Percentiles rank a stretch among this genome's conserved stretches.
Evolutionary conservation across 352 stramenopile genomes (phyloP).

Genomic region (Phytophthora cajani): DNA sequence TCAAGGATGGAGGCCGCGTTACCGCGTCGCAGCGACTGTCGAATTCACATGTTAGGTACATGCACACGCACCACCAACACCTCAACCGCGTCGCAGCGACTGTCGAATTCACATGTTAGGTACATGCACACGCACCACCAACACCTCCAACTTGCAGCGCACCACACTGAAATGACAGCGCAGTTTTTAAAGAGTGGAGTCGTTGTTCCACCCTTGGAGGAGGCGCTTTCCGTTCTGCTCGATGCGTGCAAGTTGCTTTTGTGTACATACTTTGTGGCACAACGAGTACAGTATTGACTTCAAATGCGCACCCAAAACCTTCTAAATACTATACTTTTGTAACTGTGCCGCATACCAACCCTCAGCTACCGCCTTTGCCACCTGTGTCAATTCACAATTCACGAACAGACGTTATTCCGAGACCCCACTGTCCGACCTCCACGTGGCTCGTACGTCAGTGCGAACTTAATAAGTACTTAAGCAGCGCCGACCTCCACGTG

Average conservation of each 20-base stretch:
- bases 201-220: background rate
- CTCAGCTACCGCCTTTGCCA: background rate
- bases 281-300: background rate
- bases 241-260: background rate
- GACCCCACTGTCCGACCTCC: conserved; percentile 1
- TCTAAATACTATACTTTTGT: background rate
- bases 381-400: background rate
- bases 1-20: background rate
- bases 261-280: background rate
- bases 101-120: background rate
- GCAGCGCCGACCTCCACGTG: conserved; percentile 25
- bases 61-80: background rate
- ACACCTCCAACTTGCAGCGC: too few species aligned
- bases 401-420: background rate
- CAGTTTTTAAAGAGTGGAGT: background rate
- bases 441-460: conserved; percentile 1
- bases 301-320: background rate
- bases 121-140: background rate
- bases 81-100: background rate
- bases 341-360: background rate
- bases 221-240: background rate
- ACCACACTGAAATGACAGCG: background rate
- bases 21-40: background rate
- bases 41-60: background rate
- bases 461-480: background rate